Percentiles rank a stretch among this genome's conserved stretches.
Evolutionary conservation across 2,329 filamentous ascomycete genomes (phyloP).

Genomic region (Penicillium sclerotiorum): DNA sequence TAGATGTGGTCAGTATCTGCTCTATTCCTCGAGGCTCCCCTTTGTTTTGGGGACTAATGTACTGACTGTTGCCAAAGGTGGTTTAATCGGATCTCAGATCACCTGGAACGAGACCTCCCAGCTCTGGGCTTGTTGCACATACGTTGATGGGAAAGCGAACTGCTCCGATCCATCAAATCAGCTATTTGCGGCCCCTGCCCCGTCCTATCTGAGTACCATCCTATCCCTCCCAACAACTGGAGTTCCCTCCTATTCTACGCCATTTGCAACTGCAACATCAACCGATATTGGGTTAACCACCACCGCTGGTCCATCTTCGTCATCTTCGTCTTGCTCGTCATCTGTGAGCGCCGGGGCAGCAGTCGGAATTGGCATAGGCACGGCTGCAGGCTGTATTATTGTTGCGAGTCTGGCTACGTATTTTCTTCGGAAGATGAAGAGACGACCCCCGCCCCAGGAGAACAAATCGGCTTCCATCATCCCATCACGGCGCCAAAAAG

Average conservation of each 20-base stretch:
- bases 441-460: too few species aligned
- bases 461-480: too few species aligned
- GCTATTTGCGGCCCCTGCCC: background rate
- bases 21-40: too few species aligned
- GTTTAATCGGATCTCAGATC: conserved; percentile 1
- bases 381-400: background rate
- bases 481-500: too few species aligned
- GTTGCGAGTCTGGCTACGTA: too few species aligned
- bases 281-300: too few species aligned
- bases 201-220: conserved; percentile 4
- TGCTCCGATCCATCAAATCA: background rate
- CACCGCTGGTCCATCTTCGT: background rate
- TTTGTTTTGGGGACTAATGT: too few species aligned
- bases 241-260: background rate
- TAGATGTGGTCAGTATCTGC: background rate
- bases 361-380: background rate
- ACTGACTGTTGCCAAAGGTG: too few species aligned
- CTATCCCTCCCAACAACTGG: background rate
- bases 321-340: background rate
- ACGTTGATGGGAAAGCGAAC: background rate
- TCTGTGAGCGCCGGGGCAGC: background rate
- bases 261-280: background rate
- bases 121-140: conserved; percentile 3
- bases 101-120: background rate
- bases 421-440: too few species aligned